Base-by-base conservation (phyloP, 768 basidiomycete species). In the Serendipita sp. region DNA sequence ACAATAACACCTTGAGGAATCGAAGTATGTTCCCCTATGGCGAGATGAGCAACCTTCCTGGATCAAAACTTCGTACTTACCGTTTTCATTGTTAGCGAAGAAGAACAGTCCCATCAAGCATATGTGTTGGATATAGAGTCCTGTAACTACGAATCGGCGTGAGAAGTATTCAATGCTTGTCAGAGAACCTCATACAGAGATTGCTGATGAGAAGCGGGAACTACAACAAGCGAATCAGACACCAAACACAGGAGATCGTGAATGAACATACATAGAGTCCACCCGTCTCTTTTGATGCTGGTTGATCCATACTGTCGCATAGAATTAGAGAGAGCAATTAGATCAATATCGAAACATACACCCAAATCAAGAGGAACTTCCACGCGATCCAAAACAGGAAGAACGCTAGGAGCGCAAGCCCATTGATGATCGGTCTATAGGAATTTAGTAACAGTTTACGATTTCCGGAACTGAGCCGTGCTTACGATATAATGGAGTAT, bases 401-500 rank as follows among this genome's bases (percentile, higher is more conserved):
- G 69, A 82, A 84, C 42, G 83, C 79, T n/a, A 82, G 70, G 4
- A 80, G 69, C 0, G 82, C 83, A 31, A 88, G 75, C 1, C 83
- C 75, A 68, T 83, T 85, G 69, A 86, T 82, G 48, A 88, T 71
- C 3, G 85, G 84, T 2, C 81, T 80, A 60, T 86, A 76, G 34
- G 30, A 85, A 77, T 64, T 78, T 81, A 71, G 86, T 86, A 0
- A 79, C 77, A 63, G 82, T 75, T 2, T 71, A 75, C 42, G 81
- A 79, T 0, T 16, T n/a, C 7, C 43, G 22, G 42, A 50, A n/a
- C n/a, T n/a, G 42, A 20, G 2, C 44, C 20, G 28, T 5, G n/a
- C 48, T 44, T 20, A 31, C 14, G 26, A 62, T 16, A 62, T 3
- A 48, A 20, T 16, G 24, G 16, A n/a, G n/a, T 63, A 30, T 7